Conservation (phyloP, 169 alveolate genomes). For the Plasmodium billcollinsi region DNA sequence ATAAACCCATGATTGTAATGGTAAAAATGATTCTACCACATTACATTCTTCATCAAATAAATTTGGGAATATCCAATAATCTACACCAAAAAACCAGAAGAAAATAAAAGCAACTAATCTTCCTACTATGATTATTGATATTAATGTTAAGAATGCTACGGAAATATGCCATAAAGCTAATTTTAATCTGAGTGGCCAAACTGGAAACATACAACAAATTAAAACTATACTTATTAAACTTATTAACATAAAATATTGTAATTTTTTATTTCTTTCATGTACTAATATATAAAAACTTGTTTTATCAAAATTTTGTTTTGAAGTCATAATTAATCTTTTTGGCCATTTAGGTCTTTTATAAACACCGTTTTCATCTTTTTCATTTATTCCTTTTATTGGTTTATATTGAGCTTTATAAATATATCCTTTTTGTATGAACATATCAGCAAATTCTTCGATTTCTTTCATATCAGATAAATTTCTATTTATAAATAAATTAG, state of each 20-base stretch:
- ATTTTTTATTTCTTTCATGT: conserved; percentile 87
- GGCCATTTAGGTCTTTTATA: conserved; percentile 91
- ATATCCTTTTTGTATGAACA: conserved; percentile 81
- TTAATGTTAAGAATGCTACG: conserved; percentile 84
- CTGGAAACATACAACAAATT: conserved; percentile 90
- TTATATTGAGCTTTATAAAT: conserved; percentile 87
- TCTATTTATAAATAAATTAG: conserved; percentile 68
- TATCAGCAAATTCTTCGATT: conserved; percentile 72
- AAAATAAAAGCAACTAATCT: conserved; percentile 83
- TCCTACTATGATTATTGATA: conserved; percentile 82
- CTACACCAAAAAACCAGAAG: conserved; percentile 90
- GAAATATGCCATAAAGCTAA: conserved; percentile 89
- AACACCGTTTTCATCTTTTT: conserved; percentile 83
- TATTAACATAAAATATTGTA: conserved; percentile 83
- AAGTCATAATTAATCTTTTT: conserved; percentile 86
- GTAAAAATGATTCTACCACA: conserved; percentile 90
- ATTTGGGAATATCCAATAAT: conserved; percentile 90
- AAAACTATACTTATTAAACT: conserved; percentile 85
- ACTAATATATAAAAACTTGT: conserved; percentile 88
- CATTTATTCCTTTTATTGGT: conserved; percentile 84
- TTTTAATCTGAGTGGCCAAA: conserved; percentile 90
- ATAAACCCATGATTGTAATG: conserved; percentile 82
- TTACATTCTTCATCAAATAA: conserved; percentile 91
- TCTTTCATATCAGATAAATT: conserved; percentile 77
- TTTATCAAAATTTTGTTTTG: conserved; percentile 87